These are phyloP conservation scores for Irpex sp. DNA, from an alignment of 1,284 basidiomycete species.

Conservation along the genomic window DNA sequence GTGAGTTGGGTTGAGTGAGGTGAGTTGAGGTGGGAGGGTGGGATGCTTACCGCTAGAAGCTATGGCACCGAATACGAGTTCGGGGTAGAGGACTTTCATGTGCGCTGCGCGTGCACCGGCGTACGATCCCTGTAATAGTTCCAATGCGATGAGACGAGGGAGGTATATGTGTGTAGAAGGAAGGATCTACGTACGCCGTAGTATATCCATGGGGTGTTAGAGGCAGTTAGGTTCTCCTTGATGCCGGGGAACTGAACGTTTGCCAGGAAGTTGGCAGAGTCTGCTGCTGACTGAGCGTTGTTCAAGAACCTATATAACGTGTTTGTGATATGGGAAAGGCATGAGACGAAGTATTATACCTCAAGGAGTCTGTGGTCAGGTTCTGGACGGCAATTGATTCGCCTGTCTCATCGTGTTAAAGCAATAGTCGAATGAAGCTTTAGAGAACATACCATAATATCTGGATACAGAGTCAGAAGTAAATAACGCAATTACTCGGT, in stretches of 20 bases:
- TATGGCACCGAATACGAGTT: constrained; percentile 89
- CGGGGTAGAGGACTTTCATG: constrained; percentile 85
- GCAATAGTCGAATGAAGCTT: not conserved
- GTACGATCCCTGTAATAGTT: constrained; percentile 65
- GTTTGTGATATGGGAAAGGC: no score
- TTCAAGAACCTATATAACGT: constrained; percentile 85
- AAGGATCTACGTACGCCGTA: constrained; percentile 66
- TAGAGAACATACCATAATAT: constrained; percentile 59
- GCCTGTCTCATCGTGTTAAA: constrained; percentile 41
- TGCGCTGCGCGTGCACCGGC: constrained; percentile 94
- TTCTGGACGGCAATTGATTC: constrained; percentile 68
- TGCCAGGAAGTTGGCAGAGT: constrained; percentile 89
- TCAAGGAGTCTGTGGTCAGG: constrained; percentile 10
- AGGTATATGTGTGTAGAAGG: not conserved
- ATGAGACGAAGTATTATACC: no score
- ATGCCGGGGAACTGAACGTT: constrained; percentile 76
- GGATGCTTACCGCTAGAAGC: constrained; percentile 72
- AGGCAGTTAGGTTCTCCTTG: constrained; percentile 64
- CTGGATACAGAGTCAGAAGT: constrained; percentile 4
- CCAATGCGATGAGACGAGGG: not conserved
- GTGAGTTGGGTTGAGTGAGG: no score
- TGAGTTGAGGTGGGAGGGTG: no score
- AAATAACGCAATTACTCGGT: not conserved
- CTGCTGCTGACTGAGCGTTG: constrained; percentile 88
- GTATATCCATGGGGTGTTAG: constrained; percentile 86